A percentile compares a stretch with the other conserved stretches of the same genome.
Evolutionary conservation across 2,329 filamentous ascomycete genomes (phyloP).

Genomic region (Akanthomyces muscarius): DNA sequence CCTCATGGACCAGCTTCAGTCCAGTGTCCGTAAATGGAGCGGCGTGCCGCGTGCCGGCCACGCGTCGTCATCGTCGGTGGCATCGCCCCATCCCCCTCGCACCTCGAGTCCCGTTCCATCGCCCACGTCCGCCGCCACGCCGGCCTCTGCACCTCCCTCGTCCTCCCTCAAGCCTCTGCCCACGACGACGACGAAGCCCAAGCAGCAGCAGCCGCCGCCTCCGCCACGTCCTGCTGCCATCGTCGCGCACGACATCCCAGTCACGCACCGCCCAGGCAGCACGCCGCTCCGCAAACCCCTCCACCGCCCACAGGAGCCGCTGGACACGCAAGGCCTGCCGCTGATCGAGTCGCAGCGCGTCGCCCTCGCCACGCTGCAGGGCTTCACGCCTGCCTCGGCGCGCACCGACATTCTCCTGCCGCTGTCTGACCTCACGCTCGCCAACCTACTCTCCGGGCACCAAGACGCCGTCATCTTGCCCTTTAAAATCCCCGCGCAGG

Average conservation of each 20-base stretch:
- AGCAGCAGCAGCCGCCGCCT: neutral
- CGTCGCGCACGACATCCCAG: constrained; percentile 14
- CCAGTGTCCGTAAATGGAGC: constrained; percentile 12
- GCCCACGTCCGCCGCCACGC: constrained; percentile 1
- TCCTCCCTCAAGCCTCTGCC: neutral
- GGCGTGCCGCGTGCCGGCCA: constrained; percentile 6
- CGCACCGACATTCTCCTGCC: constrained; percentile 53
- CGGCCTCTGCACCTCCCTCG: constrained; percentile 4
- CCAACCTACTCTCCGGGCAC: constrained; percentile 44
- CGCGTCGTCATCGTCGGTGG: neutral
- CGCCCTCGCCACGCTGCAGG: constrained; percentile 44
- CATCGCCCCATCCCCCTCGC: neutral
- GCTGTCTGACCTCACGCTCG: constrained; percentile 44
- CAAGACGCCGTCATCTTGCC: constrained; percentile 53
- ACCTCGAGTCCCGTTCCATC: constrained; percentile 3
- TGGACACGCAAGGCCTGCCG: constrained; percentile 29
- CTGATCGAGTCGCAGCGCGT: constrained; percentile 46
- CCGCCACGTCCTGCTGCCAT: neutral
- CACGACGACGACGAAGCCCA: neutral
- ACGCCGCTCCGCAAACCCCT: constrained; percentile 27
- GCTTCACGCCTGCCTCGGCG: constrained; percentile 44
- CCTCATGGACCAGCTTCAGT: constrained; percentile 29
- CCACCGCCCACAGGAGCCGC: constrained; percentile 21
- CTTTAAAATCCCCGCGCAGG: constrained; percentile 51
- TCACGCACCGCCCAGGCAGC: constrained; percentile 11